Evolutionary conservation across 2,329 filamentous ascomycete species (phyloP), one percentile per base, ranked within the genome.

Genomic region (Arthrobotrys conoides): DNA sequence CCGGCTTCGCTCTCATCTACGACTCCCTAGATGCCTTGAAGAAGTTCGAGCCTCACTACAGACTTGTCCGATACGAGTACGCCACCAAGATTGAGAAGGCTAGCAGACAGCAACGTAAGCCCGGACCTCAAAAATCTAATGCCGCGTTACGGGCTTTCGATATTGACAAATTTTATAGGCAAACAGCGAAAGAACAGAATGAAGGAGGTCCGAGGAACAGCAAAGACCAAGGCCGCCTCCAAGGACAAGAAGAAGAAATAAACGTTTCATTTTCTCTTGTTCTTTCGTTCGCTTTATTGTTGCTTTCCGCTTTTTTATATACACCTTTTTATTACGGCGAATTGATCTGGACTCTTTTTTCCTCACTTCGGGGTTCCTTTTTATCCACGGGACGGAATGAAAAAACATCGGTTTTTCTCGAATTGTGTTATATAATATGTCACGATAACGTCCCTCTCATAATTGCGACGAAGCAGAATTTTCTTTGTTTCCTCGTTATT

Each of bases 161-260:
- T 20, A 36, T 49, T 71, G 75, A 75, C 18, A 71, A 48, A 44
- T 46, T 59, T 22, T 76, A 77, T 83, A 98, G 95, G 95, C 92
- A 99, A 99, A 91, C 96, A 98, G 90, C 93, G 96, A 90, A 99
- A 99, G 93, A 99, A 99, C 93, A 91, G 95, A 87, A 91, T 93
- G 88, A 98, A 99, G 94, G 96, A 95, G 86, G 92, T 97, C 87
- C 93, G 96, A 84, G 96, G 96, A 86, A 97, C 93, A 84, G 95
- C 94, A 85, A 99, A 99, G 93, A 57, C 33, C 61, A 91, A 91
- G 90, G 97, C 97, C 93, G 94, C 94, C 87, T 91, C 91, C 86
- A 91, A 91, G 89, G 90, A 92, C 87, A 96, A 96, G 91, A 97
- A 97, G 92, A 93, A 87, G 87, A 89, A 82, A 81, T 81, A 79